A percentile compares a stretch with the other conserved stretches of the same genome.
Evolutionary conservation across 2,329 filamentous ascomycete genomes (phyloP).

Genomic region (Ciborinia camelliae): DNA sequence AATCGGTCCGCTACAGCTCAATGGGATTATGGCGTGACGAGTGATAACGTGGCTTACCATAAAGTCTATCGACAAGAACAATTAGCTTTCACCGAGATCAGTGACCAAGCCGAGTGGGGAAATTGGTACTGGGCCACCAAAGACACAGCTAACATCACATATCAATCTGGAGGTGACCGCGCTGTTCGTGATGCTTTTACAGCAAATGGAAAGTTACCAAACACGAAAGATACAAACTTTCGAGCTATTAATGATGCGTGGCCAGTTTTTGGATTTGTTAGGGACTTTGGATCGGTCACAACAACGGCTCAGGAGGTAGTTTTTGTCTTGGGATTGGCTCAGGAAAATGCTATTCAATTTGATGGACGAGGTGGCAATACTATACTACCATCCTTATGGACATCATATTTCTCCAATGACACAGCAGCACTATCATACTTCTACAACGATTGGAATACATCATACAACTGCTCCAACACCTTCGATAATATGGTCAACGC

Average conservation of each 20-base stretch:
- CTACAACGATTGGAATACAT: slow-evolving; percentile 67
- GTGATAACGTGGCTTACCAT: slow-evolving; percentile 58
- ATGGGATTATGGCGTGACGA: slow-evolving; percentile 56
- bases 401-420: slow-evolving; percentile 62
- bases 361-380: slow-evolving; percentile 63
- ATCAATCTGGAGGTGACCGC: slow-evolving; percentile 66
- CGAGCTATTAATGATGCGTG: slow-evolving; percentile 66
- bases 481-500: slow-evolving; percentile 68
- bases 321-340: slow-evolving; percentile 74
- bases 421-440: slow-evolving; percentile 66
- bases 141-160: slow-evolving; percentile 52
- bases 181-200: slow-evolving; percentile 66
- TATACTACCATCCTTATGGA: slow-evolving; percentile 72
- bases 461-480: slow-evolving; percentile 52
- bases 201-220: slow-evolving; percentile 57
- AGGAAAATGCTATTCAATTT: slow-evolving; percentile 74
- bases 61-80: slow-evolving; percentile 59
- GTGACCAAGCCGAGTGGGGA: slow-evolving; percentile 77
- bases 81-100: slow-evolving; percentile 62
- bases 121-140: slow-evolving; percentile 72
- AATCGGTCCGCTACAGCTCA: slow-evolving; percentile 53
- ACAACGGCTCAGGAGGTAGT: slow-evolving; percentile 40
- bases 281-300: slow-evolving; percentile 47
- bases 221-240: slow-evolving; percentile 62
- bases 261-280: slow-evolving; percentile 77